Evolutionary conservation across 768 basidiomycete genomes (phyloP), one percentile per base, ranked within the genome.

Genomic region (Pisolithus orientalis): DNA sequence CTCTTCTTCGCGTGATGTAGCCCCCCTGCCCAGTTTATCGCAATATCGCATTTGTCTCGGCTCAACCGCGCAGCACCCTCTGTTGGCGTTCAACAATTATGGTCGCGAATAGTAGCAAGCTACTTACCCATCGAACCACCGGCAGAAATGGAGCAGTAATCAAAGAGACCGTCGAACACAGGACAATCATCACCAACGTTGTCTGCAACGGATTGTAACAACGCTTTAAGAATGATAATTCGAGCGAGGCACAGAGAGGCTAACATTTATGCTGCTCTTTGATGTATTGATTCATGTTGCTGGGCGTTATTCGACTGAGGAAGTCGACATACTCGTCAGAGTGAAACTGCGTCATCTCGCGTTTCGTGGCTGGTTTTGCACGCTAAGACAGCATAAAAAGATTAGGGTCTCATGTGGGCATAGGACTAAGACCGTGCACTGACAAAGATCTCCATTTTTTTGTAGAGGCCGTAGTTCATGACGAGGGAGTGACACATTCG

Each of bases 371-470:
- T 6, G 96, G 96, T 78, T 99, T 99, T 4, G 96, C 96, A 54
- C 96, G 84, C 96, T 99, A 61, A 27, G 43, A 29, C 40, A 50
- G 49, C 16, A 34, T 28, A 27, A 29, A 31, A 47, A 6, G 37
- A 51, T 47, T 49, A 39, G 49, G 32, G 6, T 34, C 28, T n/a
- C 37, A 5, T 28, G 17, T 13, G 13, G 4, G 34, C 5, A 24
- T 49, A 29, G 16, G 37, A 44, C 24, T 29, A 37, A 9, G 21
- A 45, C 17, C 6, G 47, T n/a, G 17, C 16, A 78, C 96, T 61
- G 64, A 97, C 96, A 62, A 97, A 99, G 59, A 99, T 99, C 70
- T 99, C 96, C 96, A 99, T 99, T 72, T 94, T 94, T 72, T 97
- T 97, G 76, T 99, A 99, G 16, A 99, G 73, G 17, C 94, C 94